Percentiles rank a stretch among this genome's conserved stretches.
These are phyloP conservation scores for Helianthus tuberosus DNA, from an alignment of 129 eudicot species.

Conservation along the genomic window DNA sequence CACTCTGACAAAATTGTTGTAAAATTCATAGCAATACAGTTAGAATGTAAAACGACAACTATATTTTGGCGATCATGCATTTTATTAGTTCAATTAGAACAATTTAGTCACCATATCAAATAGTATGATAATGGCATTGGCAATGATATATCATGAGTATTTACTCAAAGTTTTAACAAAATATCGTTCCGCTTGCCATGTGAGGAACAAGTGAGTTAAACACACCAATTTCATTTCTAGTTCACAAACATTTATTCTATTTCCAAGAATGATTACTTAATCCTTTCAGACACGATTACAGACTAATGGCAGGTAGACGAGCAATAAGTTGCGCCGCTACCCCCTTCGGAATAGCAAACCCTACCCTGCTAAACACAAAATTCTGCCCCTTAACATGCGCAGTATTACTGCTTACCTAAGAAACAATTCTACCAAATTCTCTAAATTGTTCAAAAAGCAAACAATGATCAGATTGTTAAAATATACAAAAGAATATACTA, in stretches of 20 bases:
- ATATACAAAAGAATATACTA: conserved; percentile 10
- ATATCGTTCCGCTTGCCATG: not conserved
- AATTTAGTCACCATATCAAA: not conserved
- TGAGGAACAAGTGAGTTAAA: not conserved
- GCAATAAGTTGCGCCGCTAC: too few species aligned
- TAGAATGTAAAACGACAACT: not conserved
- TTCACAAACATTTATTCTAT: too few species aligned
- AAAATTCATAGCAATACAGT: not conserved
- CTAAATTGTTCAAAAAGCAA: not conserved
- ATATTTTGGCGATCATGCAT: too few species aligned
- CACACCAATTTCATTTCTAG: not conserved
- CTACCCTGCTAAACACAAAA: too few species aligned
- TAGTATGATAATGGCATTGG: not conserved
- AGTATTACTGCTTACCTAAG: not conserved
- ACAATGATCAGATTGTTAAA: not conserved
- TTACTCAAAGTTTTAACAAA: not conserved
- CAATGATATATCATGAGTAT: not conserved
- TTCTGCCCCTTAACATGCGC: too few species aligned
- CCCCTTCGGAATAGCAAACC: too few species aligned
- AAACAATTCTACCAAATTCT: not conserved
- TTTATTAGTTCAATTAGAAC: not conserved
- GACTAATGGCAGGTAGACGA: too few species aligned
- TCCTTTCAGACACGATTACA: too few species aligned
- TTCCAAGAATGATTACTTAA: too few species aligned
- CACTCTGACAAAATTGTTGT: conserved; percentile 23